Evolutionary conservation across 352 stramenopile species (phyloP), one percentile per base, ranked within the genome.

Genomic region (Phytophthora podocarpi): DNA sequence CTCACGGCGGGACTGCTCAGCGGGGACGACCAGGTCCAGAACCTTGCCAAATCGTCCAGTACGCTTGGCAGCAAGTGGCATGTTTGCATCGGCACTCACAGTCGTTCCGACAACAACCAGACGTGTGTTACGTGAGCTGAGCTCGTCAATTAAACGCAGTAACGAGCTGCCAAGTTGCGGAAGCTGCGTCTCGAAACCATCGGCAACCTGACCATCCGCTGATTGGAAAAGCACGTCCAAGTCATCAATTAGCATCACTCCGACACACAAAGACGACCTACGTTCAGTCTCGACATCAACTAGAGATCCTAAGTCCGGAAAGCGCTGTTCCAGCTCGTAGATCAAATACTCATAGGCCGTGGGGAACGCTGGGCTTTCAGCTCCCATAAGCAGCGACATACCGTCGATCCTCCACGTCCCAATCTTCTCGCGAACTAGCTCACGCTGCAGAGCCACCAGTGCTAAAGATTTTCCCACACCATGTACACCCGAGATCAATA

Each of bases 241-340:
- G 27, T 94, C 80, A 64, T 94, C 85, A 51, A 94, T 72, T 28
- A 92, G 34, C 18, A 92, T 47, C 12, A 89, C 80, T 10, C 81
- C 78, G 0, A 34, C 34, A 41, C 43, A 68, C 18, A 21, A 56
- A 36, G 54, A 45, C 18, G 47, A 34, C 9, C 16, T n/a, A 13
- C 59, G 13, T 15, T 30, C 30, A 11, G 13, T 37, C 9, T 61
- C 23, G 20, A 16, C 20, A 12, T 30, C 32, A 50, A 4, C 39
- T n/a, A 68, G n/a, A 5, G 21, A 23, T 16, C 30, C 53, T 23
- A 78, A 60, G 1, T 51, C 23, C 0, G 70, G 64, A 30, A 87
- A 67, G 3, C 48, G 54, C 35, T 77, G 63, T 13, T 68, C 48
- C 6, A 90, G 54, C 20, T 82, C 65, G 31, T 82, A 30, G 0